Base-by-base conservation (phyloP, 257 asterid species). In the Fraxinus cuspidata region DNA sequence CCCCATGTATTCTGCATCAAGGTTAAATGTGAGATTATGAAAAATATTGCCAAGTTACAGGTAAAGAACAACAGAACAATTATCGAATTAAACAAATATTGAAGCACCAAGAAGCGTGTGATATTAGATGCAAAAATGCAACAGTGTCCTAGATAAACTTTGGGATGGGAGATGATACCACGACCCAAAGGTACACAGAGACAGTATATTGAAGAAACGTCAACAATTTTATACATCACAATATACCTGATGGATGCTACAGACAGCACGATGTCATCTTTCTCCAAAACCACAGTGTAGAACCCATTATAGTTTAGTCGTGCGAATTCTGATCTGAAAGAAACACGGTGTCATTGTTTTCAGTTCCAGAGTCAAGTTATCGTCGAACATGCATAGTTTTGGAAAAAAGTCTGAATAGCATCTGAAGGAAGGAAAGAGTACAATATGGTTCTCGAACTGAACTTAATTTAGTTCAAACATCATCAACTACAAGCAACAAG, bases 1-100 rank as follows among this genome's bases (percentile, higher is more conserved):
- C 91, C 71, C 99, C 97, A 28, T 96, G 99, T 82, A 96, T 87
- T 89, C 99, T 93, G 83, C 81, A 86, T 85, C 9, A 68, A 60
- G 63, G 44, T 79, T 65, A 68, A 84, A 78, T 23, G 67, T 80
- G 56, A 73, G 56, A 75, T 82, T 12, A 77, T 69, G 65, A 81
- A 53, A 74, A 40, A 69, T 63, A 42, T 31, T 65, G 15, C 51
- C 16, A 38, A 77, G 71, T 77, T 35, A 42, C 70, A 53, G 49
- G 40, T 32, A 74, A 28, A 40, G 42, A 37, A 73, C 29, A 53
- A 27, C 21, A 23, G 64, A 29, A 31, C 18, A 74, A 60, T 42
- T 19, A 63, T 58, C n/a, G 37, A 71, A 71, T 38, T 31, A 69
- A 71, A 70, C 32, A 23, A 66, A 18, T 38, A 65, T 11, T 29